A percentile compares a stretch with the other conserved stretches of the same genome.
Conservation (phyloP, 371 early-diverging fungal species). For the Saksenaea vasiformis region DNA sequence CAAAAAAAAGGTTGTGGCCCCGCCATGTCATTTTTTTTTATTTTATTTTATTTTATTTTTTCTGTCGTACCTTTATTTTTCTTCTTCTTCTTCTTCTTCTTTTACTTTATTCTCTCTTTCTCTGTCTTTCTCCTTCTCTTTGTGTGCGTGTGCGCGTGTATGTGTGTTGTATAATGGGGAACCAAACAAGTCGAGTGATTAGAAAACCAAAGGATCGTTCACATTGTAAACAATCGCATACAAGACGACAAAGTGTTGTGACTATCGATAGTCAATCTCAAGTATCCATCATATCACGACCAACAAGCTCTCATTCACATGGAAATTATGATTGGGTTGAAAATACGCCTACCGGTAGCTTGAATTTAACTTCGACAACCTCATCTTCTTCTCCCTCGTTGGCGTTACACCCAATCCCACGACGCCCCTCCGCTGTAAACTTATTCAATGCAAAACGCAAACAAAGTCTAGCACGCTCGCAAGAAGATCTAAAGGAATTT, state of each 20-base stretch:
- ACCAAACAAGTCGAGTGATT: neutral
- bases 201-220: neutral
- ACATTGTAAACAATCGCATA: neutral
- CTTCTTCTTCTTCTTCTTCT: neutral
- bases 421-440: neutral
- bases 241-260: neutral
- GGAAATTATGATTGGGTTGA: conserved; percentile 3
- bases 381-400: neutral
- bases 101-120: conserved; percentile 4
- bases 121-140: neutral
- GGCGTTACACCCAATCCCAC: neutral
- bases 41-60: neutral
- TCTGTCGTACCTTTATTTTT: neutral
- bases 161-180: too few relatives aligned
- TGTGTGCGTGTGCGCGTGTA: too few relatives aligned
- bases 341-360: neutral
- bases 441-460: neutral
- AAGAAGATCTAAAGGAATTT: conserved; percentile 10
- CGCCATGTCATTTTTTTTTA: conserved; percentile 7
- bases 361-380: neutral
- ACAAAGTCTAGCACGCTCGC: neutral
- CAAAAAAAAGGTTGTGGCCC: conserved; percentile 1
- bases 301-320: neutral
- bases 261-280: neutral
- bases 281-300: neutral